Base-by-base conservation (phyloP, 1,139 yeast species). In the Saccharomyces hybrid region DNA sequence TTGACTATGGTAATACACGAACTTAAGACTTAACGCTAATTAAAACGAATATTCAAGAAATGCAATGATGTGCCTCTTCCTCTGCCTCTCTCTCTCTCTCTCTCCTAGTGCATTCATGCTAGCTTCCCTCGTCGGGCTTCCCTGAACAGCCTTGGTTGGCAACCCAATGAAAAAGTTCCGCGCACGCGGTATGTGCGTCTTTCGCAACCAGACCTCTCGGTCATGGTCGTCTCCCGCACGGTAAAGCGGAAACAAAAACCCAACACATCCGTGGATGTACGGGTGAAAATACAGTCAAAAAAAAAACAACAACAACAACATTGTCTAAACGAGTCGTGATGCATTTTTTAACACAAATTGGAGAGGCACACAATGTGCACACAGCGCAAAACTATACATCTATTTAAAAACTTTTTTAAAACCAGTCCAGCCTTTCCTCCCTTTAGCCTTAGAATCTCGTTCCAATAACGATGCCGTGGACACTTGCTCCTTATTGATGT, bases 401-500 rank as follows among this genome's bases (percentile, higher is more conserved):
- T 50, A 44, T 47, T 54, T 56, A 47, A 56, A 56, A n/a, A 56
- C 61, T 32, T 58, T 58, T 31, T 58, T 58, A 38, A 58, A 49
- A 14, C 59, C 57, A 13, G 59, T 53, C 55, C 59, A 58, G 14
- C 57, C 44, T 38, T 20, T 49, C 49, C n/a, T 41, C 49, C 5
- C 49, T 54, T 31, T 28, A 44, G 27, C 53, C 48, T 46, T 51
- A 56, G 13, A 46, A 46, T 46, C 34, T 9, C 32, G 32, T 27
- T 42, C 49, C 48, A 34, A 27, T 51, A 65, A 20, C 25, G 44
- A 38, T 38, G 44, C 44, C 11, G 44, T 38, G 7, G 44, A 38
- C 44, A 20, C 44, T 42, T 66, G 55, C 2, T 57, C 58, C 38
- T 64, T 70, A 50, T 71, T 55, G 14, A 66, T 64, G 28, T 57